Evolutionary conservation across 495 filamentous ascomycete species (phyloP).

Genomic region (Aspergillus biplanus): DNA sequence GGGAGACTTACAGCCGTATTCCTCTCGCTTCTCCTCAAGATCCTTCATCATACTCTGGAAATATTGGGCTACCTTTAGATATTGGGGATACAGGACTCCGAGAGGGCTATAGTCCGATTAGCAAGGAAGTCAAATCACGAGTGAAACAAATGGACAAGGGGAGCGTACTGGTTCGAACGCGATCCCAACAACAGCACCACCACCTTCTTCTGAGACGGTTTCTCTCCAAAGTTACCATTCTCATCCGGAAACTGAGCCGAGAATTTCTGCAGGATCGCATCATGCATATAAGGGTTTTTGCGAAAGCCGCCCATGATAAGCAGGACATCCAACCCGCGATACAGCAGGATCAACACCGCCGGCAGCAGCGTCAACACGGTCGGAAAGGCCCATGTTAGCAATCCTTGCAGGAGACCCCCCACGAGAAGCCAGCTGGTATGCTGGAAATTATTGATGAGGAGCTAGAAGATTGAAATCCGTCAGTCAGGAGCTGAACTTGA

Average conservation of each 20-base stretch:
- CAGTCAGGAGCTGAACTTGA: not conserved
- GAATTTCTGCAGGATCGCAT: not conserved
- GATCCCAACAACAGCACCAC: slow-evolving; percentile 8
- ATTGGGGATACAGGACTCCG: slow-evolving; percentile 1
- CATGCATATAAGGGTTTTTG: slow-evolving; percentile 6
- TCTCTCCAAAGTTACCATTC: slow-evolving; percentile 9
- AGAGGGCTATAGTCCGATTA: slow-evolving; percentile 4
- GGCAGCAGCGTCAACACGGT: slow-evolving; percentile 11
- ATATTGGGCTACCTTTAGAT: not conserved
- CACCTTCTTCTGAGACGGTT: slow-evolving; percentile 1
- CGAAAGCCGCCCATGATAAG: slow-evolving; percentile 7
- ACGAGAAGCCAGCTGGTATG: slow-evolving; percentile 10
- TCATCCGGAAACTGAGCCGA: slow-evolving; percentile 11
- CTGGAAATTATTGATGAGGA: slow-evolving; percentile 15
- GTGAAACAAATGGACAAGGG: not conserved
- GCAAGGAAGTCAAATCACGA: not conserved
- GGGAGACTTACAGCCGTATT: slow-evolving; percentile 8
- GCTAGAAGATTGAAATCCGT: not conserved
- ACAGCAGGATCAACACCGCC: slow-evolving; percentile 1
- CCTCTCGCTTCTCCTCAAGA: slow-evolving; percentile 10
- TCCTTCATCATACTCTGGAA: slow-evolving; percentile 5
- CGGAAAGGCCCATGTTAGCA: slow-evolving; percentile 11
- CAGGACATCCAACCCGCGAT: slow-evolving; percentile 2
- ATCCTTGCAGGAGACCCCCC: not conserved
- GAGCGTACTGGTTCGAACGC: slow-evolving; percentile 12